Evolutionary conservation across 140 eudicot genomes (phyloP).

Genomic region (Anethum foeniculum): DNA sequence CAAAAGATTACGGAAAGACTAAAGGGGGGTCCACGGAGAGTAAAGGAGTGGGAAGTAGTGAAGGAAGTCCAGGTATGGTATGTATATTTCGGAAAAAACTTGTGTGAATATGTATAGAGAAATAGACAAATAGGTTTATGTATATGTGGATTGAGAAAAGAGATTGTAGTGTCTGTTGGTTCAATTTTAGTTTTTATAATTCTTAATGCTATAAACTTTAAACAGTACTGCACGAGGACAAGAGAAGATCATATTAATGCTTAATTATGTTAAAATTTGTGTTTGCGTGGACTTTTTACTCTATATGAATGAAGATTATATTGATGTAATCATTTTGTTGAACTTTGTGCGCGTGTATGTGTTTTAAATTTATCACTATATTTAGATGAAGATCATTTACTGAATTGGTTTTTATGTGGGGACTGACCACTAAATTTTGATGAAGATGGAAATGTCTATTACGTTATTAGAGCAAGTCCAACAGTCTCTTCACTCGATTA

Average conservation of each 20-base stretch:
- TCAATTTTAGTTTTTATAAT: background rate
- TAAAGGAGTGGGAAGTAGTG: constrained; percentile 7
- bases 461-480: no score
- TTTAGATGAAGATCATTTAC: background rate
- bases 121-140: no score
- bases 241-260: background rate
- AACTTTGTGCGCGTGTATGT: background rate
- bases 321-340: background rate
- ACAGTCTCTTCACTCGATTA: no score
- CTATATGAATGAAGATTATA: background rate
- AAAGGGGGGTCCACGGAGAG: constrained; percentile 25
- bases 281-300: background rate
- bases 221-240: background rate
- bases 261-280: background rate
- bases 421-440: background rate
- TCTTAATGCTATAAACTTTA: no score
- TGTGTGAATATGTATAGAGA: background rate
- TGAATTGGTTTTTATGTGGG: background rate
- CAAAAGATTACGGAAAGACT: constrained; percentile 33
- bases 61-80: background rate
- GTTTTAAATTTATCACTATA: background rate
- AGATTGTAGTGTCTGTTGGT: background rate
- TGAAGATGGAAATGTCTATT: background rate
- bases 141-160: no score
- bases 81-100: background rate